Conservation (phyloP, 192 early-diverging fungal genomes). For the Backusella liffmaniae region DNA sequence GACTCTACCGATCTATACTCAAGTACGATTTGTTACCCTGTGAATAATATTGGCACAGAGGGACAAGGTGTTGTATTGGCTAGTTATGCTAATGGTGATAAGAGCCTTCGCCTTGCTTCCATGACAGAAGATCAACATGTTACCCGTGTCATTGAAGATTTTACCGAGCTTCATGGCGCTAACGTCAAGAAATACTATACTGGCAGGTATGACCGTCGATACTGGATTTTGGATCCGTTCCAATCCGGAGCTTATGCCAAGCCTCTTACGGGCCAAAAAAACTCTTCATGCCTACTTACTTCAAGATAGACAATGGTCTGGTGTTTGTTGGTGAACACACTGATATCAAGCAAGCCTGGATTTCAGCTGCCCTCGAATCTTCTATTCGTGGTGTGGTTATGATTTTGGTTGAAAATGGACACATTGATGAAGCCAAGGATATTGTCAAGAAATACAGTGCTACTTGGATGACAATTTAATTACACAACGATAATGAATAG, state of each 20-base stretch:
- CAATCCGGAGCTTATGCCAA: conserved; percentile 20
- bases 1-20: conserved; percentile 23
- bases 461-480: conserved; percentile 26
- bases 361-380: conserved; percentile 28
- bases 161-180: conserved; percentile 27
- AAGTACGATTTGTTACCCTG: conserved; percentile 15
- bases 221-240: conserved; percentile 25
- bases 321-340: conserved; percentile 38
- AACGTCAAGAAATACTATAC: conserved; percentile 16
- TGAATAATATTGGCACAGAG: conserved; percentile 16
- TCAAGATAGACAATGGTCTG: conserved; percentile 14
- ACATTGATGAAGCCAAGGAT: conserved; percentile 25
- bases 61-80: conserved; percentile 22
- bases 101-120: conserved; percentile 11
- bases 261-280: conserved; percentile 16
- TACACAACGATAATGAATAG: background rate
- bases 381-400: conserved; percentile 26
- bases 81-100: conserved; percentile 18
- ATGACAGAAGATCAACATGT: conserved; percentile 25
- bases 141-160: conserved; percentile 19
- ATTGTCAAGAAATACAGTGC: conserved; percentile 21
- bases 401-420: conserved; percentile 23
- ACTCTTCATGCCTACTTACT: conserved; percentile 9
- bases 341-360: conserved; percentile 34
- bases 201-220: conserved; percentile 20